Evolutionary conservation across 1,284 basidiomycete species (phyloP).

Genomic region (Xerocomus tenax): DNA sequence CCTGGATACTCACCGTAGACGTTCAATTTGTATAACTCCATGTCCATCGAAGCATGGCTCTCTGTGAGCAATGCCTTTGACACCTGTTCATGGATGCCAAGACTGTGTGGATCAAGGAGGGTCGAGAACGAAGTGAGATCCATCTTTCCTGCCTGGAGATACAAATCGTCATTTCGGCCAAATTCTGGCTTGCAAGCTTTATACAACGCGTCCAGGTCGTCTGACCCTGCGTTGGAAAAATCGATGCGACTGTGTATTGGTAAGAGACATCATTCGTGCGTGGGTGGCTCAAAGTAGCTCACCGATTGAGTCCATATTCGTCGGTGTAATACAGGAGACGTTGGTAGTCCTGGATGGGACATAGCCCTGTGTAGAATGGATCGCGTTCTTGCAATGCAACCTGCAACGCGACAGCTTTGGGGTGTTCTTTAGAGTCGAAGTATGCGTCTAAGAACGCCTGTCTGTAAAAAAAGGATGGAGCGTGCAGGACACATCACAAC

Average conservation of each 20-base stretch:
- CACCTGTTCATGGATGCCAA: conserved; percentile 11
- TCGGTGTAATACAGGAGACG: conserved; percentile 3
- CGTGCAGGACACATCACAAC: too few relatives aligned
- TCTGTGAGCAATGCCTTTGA: conserved; percentile 26
- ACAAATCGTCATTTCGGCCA: conserved; percentile 13
- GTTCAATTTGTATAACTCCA: conserved; percentile 35
- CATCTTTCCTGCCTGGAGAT: conserved; percentile 32
- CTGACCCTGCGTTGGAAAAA: not conserved
- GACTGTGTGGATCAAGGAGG: conserved; percentile 21
- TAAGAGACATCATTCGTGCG: not conserved
- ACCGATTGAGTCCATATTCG: not conserved
- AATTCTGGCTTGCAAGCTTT: conserved; percentile 15
- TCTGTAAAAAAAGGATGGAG: too few relatives aligned
- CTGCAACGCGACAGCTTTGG: not conserved
- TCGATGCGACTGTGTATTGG: conserved; percentile 5
- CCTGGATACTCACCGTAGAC: conserved; percentile 28
- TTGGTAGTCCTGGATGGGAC: conserved; percentile 7
- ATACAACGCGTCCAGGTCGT: conserved; percentile 7
- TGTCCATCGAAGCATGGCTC: conserved; percentile 33
- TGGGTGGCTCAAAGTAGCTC: not conserved
- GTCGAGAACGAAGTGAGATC: conserved; percentile 24
- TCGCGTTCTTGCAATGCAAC: conserved; percentile 1
- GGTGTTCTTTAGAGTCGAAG: too few relatives aligned
- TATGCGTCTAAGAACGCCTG: too few relatives aligned
- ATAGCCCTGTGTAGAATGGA: conserved; percentile 6